Evolutionary conservation across 2,329 filamentous ascomycete species (phyloP), one percentile per base, ranked within the genome.

Genomic region (Clonostachys rosea): DNA sequence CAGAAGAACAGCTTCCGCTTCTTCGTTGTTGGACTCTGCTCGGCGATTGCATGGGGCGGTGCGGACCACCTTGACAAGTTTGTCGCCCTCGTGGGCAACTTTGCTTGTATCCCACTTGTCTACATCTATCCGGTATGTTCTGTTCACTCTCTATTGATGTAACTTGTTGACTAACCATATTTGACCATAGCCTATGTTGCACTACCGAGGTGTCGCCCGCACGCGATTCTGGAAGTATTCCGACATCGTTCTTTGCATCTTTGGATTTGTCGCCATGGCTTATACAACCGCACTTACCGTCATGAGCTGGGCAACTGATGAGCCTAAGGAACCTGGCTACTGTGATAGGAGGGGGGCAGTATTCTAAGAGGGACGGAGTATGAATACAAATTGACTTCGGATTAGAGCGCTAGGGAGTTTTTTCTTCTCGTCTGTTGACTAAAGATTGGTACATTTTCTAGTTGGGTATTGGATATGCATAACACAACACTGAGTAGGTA

Each of bases 1-100:
- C 89, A 97, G 77, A 99, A 99, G 83, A 99, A 99, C 58, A 74
- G 87, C 34, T 99, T 96, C 74, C 86, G 94, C 47, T 99, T 97
- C 75, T 85, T 92, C 61, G 83, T 96, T 52, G 94, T 97, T 44
- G 81, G 89, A 59, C 68, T 94, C 20, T 97, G 94, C 60, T 88
- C 91, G 1, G 69, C 84, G 49, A 87, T 99, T 54, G 92, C 92
- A 2, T 99, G 91, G 90, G 84, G 86, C 41, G 94, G 94, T 51
- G 92, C 94, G 4, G 88, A 90, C 55, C 86, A 97, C 67, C 73
- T 99, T 47, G 94, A 99, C 72, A 97, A 97, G 68, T 99, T 99
- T 65, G 95, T 99, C 34, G 87, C 91, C 18, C 77, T 99, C 37
- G 91, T 99, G 17, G 94, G 94, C 54, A 96, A 91, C 67, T 99